Conservation (phyloP, 306 rosid genomes). For the Fragaria vesca region DNA sequence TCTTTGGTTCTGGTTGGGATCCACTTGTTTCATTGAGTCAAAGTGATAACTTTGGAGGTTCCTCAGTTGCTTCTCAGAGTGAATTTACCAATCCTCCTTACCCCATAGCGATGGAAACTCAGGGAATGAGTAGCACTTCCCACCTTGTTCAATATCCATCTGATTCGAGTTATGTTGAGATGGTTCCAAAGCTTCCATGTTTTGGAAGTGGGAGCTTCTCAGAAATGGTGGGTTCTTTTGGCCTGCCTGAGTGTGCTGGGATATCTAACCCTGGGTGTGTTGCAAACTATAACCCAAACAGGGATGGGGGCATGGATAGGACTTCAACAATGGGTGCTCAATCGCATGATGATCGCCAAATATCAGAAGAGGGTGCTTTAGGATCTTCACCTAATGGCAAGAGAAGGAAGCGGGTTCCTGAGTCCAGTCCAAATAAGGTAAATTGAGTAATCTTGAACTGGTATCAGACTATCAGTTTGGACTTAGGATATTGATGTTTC, state of each 20-base stretch:
- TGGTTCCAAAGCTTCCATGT: constrained; percentile 64
- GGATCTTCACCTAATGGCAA: constrained; percentile 62
- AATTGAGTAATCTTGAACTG: constrained; percentile 7
- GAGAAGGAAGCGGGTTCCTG: constrained; percentile 65
- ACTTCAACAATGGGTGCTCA: constrained; percentile 42
- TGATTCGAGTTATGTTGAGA: constrained; percentile 62
- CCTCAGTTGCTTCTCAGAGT: constrained; percentile 61
- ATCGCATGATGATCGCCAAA: constrained; percentile 50
- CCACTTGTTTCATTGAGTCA: constrained; percentile 75
- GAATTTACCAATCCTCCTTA: constrained; percentile 59
- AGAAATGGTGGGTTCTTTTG: constrained; percentile 64
- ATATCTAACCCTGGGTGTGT: constrained; percentile 47
- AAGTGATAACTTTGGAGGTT: constrained; percentile 67
- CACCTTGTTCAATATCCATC: constrained; percentile 71
- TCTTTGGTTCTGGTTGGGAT: constrained; percentile 84
- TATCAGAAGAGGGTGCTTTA: constrained; percentile 48
- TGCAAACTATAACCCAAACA: constrained; percentile 46
- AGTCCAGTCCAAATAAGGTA: constrained; percentile 75
- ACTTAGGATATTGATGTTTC: constrained; percentile 15
- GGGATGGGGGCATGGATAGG: constrained; percentile 46
- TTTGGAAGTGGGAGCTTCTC: constrained; percentile 77
- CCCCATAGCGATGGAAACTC: constrained; percentile 58
- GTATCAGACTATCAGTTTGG: constrained; percentile 7
- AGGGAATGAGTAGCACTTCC: constrained; percentile 58
- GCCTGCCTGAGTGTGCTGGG: constrained; percentile 52